These are phyloP conservation scores for Thymus quinquecostatus DNA, from an alignment of 257 asterid genomes.

Conservation along the genomic window DNA sequence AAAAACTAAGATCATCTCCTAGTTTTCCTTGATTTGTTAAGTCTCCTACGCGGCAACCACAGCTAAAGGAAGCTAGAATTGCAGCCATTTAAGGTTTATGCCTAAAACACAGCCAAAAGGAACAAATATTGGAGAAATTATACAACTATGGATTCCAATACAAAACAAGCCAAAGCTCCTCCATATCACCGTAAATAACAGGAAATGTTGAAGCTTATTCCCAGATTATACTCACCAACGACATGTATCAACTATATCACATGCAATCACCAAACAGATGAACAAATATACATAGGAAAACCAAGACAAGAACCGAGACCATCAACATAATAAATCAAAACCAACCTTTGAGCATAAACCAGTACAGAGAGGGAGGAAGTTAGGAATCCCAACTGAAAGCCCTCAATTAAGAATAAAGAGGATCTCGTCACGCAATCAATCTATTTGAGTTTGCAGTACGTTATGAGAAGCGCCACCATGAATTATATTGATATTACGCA, in stretches of 20 bases:
- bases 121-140: not conserved
- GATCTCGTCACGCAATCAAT: not conserved
- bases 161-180: not conserved
- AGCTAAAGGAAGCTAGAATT: constrained; percentile 69
- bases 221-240: not conserved
- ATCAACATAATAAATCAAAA: not conserved
- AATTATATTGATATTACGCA: constrained; percentile 28
- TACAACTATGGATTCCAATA: not conserved
- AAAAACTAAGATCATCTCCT: constrained; percentile 54
- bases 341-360: constrained; percentile 23
- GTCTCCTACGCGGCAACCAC: constrained; percentile 60
- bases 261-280: not conserved
- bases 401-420: not conserved
- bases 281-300: not conserved
- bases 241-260: not conserved
- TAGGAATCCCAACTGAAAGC: constrained; percentile 10
- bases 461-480: constrained; percentile 8
- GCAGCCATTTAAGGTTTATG: constrained; percentile 53
- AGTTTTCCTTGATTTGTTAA: constrained; percentile 40
- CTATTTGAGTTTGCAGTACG: constrained; percentile 2
- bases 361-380: not conserved
- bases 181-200: too few relatives aligned
- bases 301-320: not conserved
- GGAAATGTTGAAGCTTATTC: not conserved
- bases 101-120: constrained; percentile 39